Evolutionary conservation across 768 basidiomycete species (phyloP).

Genomic region (Collybia mongolica): DNA sequence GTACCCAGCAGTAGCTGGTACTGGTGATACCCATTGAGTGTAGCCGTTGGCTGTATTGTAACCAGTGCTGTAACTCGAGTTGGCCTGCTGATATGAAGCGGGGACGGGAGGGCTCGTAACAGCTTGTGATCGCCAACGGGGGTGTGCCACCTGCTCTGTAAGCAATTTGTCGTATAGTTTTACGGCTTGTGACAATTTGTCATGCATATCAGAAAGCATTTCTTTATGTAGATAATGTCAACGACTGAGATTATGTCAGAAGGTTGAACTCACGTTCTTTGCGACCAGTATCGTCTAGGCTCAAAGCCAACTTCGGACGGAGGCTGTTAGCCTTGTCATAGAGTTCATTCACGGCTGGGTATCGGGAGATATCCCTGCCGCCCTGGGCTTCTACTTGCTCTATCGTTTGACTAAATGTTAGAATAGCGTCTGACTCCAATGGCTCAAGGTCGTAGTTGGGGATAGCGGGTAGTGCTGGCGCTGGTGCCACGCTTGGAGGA

Average conservation of each 20-base stretch:
- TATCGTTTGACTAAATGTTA: constrained; percentile 89
- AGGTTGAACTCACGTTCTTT: constrained; percentile 66
- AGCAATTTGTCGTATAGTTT: constrained; percentile 87
- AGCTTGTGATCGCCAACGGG: constrained; percentile 55
- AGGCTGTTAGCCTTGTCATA: constrained; percentile 80
- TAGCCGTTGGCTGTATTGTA: constrained; percentile 26
- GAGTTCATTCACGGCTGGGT: constrained; percentile 81
- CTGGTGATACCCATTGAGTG: constrained; percentile 31
- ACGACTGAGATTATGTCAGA: not conserved
- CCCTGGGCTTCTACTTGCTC: constrained; percentile 81
- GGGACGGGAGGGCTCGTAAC: constrained; percentile 22
- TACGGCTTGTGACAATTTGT: constrained; percentile 89
- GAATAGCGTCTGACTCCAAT: constrained; percentile 79
- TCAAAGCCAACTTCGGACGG: constrained; percentile 80
- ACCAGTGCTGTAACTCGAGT: constrained; percentile 20
- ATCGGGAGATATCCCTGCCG: constrained; percentile 73
- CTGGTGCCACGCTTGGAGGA: constrained; percentile 32
- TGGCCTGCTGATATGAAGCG: constrained; percentile 29
- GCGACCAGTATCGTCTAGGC: constrained; percentile 77
- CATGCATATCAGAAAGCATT: constrained; percentile 90
- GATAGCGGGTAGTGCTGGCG: constrained; percentile 50
- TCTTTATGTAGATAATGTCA: constrained; percentile 41
- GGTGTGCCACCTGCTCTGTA: constrained; percentile 77
- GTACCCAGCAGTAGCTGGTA: constrained; percentile 9
- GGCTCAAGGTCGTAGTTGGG: constrained; percentile 82